Conservation (phyloP, 2,329 filamentous ascomycete species). For the Trichoderma sp. region DNA sequence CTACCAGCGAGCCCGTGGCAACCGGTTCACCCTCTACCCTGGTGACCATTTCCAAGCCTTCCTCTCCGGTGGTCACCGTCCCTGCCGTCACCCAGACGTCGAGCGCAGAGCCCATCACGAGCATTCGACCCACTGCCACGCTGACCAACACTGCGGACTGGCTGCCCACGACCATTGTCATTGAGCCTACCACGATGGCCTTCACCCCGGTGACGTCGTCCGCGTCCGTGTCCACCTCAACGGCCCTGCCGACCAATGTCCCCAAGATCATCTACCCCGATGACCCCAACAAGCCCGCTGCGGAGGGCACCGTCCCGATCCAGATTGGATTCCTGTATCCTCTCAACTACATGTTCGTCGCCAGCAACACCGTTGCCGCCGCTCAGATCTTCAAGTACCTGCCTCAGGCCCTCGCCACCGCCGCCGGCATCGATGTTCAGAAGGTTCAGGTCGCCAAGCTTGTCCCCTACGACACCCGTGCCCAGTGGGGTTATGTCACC, state of each 20-base stretch:
- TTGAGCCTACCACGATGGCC: constrained; percentile 50
- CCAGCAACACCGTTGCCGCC: constrained; percentile 68
- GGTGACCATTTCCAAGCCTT: constrained; percentile 16
- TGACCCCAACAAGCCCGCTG: constrained; percentile 53
- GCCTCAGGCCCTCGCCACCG: constrained; percentile 69
- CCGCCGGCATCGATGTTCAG: constrained; percentile 56
- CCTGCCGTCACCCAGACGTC: constrained; percentile 20
- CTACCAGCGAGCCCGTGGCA: neutral
- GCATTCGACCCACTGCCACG: constrained; percentile 48
- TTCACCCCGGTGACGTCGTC: constrained; percentile 38
- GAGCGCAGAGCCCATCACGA: constrained; percentile 41
- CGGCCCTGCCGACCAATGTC: constrained; percentile 64
- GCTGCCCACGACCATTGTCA: constrained; percentile 64
- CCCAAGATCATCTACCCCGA: constrained; percentile 77
- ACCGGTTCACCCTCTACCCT: constrained; percentile 5
- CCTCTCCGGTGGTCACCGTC: constrained; percentile 10
- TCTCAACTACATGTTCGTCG: constrained; percentile 84
- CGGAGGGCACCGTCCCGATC: constrained; percentile 69
- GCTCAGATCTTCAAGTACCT: constrained; percentile 83
- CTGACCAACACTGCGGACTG: constrained; percentile 50
- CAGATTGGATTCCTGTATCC: constrained; percentile 82
- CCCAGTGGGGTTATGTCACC: constrained; percentile 74
- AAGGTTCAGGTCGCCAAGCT: constrained; percentile 71
- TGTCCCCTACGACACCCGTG: constrained; percentile 72
- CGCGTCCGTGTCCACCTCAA: constrained; percentile 48